Base-by-base conservation (phyloP, 2,329 filamentous ascomycete genomes). In the Arthroderma sp. region DNA sequence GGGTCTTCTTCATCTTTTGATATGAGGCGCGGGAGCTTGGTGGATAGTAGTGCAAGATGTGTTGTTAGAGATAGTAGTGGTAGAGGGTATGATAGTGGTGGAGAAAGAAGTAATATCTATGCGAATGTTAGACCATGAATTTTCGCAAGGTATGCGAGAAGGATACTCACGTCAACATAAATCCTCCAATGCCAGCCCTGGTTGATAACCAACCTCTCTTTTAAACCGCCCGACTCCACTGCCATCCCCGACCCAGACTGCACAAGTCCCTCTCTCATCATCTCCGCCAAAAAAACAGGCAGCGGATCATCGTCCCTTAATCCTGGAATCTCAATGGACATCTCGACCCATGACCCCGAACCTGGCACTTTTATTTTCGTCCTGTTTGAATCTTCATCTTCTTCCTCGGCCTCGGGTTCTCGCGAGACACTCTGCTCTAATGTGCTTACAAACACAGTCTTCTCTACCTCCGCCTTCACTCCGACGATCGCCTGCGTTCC, bases 401-500 rank as follows among this genome's bases (percentile, higher is more conserved):
- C 58, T 19, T 28, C 59, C 41, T 60, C 60, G 57, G 59, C 65
- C 53, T 66, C 63, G 9, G 65, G 62, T 31, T 63, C 59, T 31
- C 64, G 61, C 15, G 64, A 60, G 28, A 62, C 58, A 4, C 63
- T 62, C 41, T 68, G 68, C 2, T 68, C 67, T 57, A 76, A 76
- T 19, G 73, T 68, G 56, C 68, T 68, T 54, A 68, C 62, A 54
- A 71, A 60, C 60, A 65, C 63, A 33, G 85, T 89, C 75, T 81
- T 85, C 71, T 95, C 90, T 2, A 97, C 88, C 74, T 97, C 91
- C 0, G 88, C 90, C 74, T 97, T 98, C 60, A 96, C 85, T 49
- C 93, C 93, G 4, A 96, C 93, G 60, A 98, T 86, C 5, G 93
- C 93, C 73, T 98, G 93, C 1, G 90, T 95, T 54, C 93, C 93